A percentile compares a stretch with the other conserved stretches of the same genome.
Evolutionary conservation across 805 yeast genomes (phyloP).

Genomic region (Jamesozyma lodderae): DNA sequence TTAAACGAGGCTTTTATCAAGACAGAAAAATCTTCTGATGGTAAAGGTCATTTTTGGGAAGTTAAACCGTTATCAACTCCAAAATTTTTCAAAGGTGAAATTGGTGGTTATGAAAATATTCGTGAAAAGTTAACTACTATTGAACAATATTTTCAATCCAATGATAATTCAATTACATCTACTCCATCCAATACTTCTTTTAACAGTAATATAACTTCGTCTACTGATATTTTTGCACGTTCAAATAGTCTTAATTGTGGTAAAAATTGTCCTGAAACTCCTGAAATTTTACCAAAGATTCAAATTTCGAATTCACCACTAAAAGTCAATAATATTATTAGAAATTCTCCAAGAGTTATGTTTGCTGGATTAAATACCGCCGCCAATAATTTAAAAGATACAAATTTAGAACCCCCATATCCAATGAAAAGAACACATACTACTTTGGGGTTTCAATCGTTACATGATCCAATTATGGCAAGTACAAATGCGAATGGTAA

Average conservation of each 20-base stretch:
- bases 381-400: neutral
- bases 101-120: constrained; percentile 19
- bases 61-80: constrained; percentile 76
- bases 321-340: neutral
- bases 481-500: neutral
- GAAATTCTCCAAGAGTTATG: neutral
- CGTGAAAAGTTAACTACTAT: constrained; percentile 14
- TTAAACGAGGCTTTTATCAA: constrained; percentile 88
- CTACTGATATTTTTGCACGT: too few species aligned
- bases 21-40: constrained; percentile 80
- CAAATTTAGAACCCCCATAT: constrained; percentile 10
- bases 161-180: neutral
- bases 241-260: too few species aligned
- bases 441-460: constrained; percentile 9
- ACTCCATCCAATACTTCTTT: too few species aligned
- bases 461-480: neutral
- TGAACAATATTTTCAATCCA: constrained; percentile 9
- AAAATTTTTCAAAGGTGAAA: constrained; percentile 54
- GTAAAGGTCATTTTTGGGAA: constrained; percentile 85
- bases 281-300: neutral
- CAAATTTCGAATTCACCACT: neutral
- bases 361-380: neutral
- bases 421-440: constrained; percentile 14
- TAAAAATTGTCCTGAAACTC: too few species aligned
- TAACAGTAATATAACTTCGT: too few species aligned